Base-by-base conservation (phyloP, 371 early-diverging fungal species). In the Funneliformis caledonium region DNA sequence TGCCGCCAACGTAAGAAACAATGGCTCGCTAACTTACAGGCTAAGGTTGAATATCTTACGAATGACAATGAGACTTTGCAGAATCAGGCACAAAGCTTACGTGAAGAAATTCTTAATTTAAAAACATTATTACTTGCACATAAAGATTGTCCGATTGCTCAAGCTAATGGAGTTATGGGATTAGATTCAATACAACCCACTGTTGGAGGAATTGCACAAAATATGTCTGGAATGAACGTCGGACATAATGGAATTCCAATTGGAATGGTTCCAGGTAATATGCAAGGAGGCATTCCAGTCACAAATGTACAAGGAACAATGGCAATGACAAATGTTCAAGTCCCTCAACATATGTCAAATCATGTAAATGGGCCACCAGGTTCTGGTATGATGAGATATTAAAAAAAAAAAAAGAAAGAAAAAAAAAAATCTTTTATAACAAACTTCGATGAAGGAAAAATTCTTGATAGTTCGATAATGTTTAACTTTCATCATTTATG, bases 1-100 rank as follows among this genome's bases (percentile, higher is more conserved):
- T 96, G 96, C 83, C 92, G 96, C 47, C 95, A 94, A 85, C 94
- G 95, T 84, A 96, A 96, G 86, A 95, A 95, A 84, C 92, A 94
- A 82, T 94, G 94, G 92, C 86, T 95, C 43, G 88, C 89, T 67
- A 91, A 92, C 43, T 88, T 96, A 69, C 95, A 96, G 81, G 87
- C 86, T 37, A 93, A 92, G 76, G 94, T 95, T n/a, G 95, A 94
- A 70, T 89, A 85, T 65, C 83, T 94, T 80, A 85, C 92, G 0
- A 83, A 78, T 16, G 94, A 95, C 75, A 95, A 95, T 81, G 94
- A 94, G 82, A 85, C 88, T 60, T 85, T 95, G 52, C 90, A 92
- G 77, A 76, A 83, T 11, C 93, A 95, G 81, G 89, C 92, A 5
- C 87, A 89, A 52, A 84, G 86, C 2, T 83, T 94, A 68, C 88